A percentile compares a stretch with the other conserved stretches of the same genome.
phyloP scores from a whole-genome alignment of 78 protist species.

The Diacronema lutheri region DNA sequence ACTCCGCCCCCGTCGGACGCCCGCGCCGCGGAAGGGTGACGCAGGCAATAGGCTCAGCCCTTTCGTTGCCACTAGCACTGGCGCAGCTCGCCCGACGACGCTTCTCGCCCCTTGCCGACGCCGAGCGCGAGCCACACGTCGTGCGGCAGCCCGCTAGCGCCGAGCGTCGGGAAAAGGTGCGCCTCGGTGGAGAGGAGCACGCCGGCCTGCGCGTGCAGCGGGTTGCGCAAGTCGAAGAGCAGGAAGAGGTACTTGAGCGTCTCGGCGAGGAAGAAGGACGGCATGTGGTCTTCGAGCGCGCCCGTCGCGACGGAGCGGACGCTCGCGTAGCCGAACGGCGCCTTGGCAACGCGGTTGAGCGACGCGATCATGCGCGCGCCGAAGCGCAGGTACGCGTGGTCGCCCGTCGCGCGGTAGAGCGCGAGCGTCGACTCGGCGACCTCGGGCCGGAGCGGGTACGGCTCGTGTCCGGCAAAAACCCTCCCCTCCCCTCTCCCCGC shows the following conservation, averaged over 20 bases:
- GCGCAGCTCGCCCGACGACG: too few relatives aligned
- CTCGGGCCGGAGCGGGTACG: constrained; percentile 88
- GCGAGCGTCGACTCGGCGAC: constrained; percentile 73
- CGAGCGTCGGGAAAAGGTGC: too few relatives aligned
- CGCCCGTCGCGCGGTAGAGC: constrained; percentile 58
- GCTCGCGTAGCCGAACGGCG: constrained; percentile 25
- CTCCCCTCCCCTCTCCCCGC: constrained; percentile 1
- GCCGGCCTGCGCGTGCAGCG: not conserved
- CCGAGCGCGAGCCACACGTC: too few relatives aligned
- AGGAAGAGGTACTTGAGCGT: constrained; percentile 84
- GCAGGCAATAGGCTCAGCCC: too few relatives aligned
- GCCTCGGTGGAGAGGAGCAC: too few relatives aligned
- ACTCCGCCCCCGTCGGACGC: too few relatives aligned
- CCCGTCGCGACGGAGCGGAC: not conserved
- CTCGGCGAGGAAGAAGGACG: constrained; percentile 64
- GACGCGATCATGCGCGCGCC: constrained; percentile 33
- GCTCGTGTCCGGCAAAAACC: constrained; percentile 3
- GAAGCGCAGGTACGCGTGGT: constrained; percentile 24
- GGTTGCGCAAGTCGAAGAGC: constrained; percentile 50
- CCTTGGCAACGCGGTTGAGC: constrained; percentile 4
- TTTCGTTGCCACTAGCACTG: too few relatives aligned
- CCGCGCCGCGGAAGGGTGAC: too few relatives aligned
- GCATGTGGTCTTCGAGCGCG: constrained; percentile 32
- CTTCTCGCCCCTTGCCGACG: too few relatives aligned
- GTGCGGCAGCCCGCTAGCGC: too few relatives aligned